Evolutionary conservation across 495 filamentous ascomycete genomes (phyloP).

Genomic region (Aspergillus baeticus): DNA sequence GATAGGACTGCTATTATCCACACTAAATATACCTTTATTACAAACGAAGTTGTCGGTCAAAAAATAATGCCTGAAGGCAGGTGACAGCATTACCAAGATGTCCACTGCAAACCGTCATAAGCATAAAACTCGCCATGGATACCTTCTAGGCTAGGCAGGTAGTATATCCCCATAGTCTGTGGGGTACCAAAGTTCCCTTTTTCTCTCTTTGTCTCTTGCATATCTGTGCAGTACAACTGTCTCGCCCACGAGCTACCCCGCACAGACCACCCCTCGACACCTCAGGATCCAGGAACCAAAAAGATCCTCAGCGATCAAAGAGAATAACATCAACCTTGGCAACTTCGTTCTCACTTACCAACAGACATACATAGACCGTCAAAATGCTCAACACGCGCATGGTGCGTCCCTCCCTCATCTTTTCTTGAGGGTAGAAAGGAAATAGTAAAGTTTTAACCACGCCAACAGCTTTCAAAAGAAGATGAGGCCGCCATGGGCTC

Average conservation of each 20-base stretch:
- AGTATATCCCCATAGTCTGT: too few species aligned
- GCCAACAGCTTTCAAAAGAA: slow-evolving; percentile 77
- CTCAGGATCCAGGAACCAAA: not conserved
- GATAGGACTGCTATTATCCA: too few species aligned
- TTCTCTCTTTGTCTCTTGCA: too few species aligned
- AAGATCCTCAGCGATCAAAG: not conserved
- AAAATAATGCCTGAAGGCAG: too few species aligned
- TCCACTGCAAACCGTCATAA: not conserved
- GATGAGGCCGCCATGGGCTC: slow-evolving; percentile 70
- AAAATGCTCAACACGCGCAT: slow-evolving; percentile 47
- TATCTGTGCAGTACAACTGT: not conserved
- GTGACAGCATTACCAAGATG: too few species aligned
- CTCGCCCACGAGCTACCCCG: not conserved
- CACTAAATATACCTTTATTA: not conserved
- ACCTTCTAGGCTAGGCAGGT: too few species aligned
- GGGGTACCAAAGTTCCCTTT: too few species aligned
- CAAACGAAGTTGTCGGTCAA: too few species aligned
- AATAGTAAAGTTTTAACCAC: slow-evolving; percentile 1
- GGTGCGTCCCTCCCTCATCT: slow-evolving; percentile 24
- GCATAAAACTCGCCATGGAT: not conserved
- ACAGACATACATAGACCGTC: not conserved
- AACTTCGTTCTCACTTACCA: not conserved
- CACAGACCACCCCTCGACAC: slow-evolving; percentile 2
- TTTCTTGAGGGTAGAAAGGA: slow-evolving; percentile 1
- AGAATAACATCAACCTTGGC: not conserved